phyloP scores from a whole-genome alignment of 2,329 filamentous ascomycete species.

The Aspergillus novofumigatus region DNA sequence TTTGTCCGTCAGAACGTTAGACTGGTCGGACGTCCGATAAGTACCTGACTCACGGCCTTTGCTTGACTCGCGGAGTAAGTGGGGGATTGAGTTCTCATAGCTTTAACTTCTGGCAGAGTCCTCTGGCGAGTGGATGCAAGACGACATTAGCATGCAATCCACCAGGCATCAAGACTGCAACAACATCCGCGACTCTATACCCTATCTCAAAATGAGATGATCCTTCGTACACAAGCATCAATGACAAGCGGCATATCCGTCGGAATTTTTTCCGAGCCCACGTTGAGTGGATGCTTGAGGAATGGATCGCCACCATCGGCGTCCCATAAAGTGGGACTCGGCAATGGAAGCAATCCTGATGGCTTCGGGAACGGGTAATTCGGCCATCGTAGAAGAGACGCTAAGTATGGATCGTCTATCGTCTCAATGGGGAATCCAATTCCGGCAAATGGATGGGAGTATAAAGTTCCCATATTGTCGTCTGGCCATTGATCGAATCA shows the following conservation, averaged over 20 bases:
- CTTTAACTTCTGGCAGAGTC: too few species aligned
- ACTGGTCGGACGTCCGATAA: slow-evolving; percentile 6
- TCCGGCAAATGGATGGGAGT: too few species aligned
- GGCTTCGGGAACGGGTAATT: background rate
- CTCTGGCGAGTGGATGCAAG: too few species aligned
- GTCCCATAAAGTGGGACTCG: background rate
- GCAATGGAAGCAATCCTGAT: background rate
- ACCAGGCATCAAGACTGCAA: too few species aligned
- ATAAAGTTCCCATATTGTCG: too few species aligned
- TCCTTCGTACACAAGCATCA: slow-evolving; percentile 3
- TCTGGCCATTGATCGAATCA: background rate
- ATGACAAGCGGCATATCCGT: slow-evolving; percentile 1
- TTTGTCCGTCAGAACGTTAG: slow-evolving; percentile 4
- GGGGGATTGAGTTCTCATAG: too few species aligned
- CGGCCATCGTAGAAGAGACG: background rate
- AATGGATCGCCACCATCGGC: slow-evolving; percentile 1
- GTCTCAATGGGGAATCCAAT: too few species aligned
- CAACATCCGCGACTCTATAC: too few species aligned
- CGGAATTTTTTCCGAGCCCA: slow-evolving; percentile 14
- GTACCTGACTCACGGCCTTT: background rate
- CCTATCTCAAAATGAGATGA: background rate
- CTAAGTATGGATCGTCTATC: background rate
- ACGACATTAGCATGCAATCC: too few species aligned
- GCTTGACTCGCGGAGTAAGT: too few species aligned
- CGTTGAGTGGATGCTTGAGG: background rate